Base-by-base conservation (phyloP, 331 rosid genomes). In the Malus hybrid region DNA sequence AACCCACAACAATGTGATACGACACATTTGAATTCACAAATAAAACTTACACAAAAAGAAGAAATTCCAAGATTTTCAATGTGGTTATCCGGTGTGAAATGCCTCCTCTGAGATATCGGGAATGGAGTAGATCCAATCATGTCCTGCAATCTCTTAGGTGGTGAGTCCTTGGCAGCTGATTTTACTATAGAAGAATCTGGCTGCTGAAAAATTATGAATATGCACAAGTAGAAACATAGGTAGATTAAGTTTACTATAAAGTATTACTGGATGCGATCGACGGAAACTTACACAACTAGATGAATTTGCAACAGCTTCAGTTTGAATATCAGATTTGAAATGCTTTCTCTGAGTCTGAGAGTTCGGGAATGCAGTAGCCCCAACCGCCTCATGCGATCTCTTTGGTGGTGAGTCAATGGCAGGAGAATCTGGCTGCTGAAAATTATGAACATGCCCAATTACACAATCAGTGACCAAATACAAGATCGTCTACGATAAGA, bases 371-470 rank as follows among this genome's bases (percentile, higher is more conserved):
- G 73, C 75, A 74, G 75, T 72, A 34, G 85, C 59, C 4, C 83
- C 85, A 46, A 32, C 78, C 24, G 13, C 75, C 72, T 67, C 81
- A 86, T 85, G 61, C 33, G 52, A 65, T 60, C 69, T 54, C 77
- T 68, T 73, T 1, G 39, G 72, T 34, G 85, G 77, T 69, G 83
- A 75, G 75, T 64, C 86, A 55, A 5, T 44, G 36, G 76, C 76
- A 29, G 27, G 63, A 50, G 83, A 76, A 70, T 14, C 61, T 29
- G 91, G 96, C 68, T 88, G 84, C 97, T 90, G 88, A 80, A 80
- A 74, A 56, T 76, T 76, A 54, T 34, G 50, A 59, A 65, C 24
- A 69, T 22, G 6, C 13, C 8, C 22, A 75, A 16, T 19, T 18
- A 18, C 44, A 70, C 42, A 42, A 48, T 68, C 34, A 64, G 33